Conservation (phyloP, 179 eudicot species). For the Amaranthus tricolor region DNA sequence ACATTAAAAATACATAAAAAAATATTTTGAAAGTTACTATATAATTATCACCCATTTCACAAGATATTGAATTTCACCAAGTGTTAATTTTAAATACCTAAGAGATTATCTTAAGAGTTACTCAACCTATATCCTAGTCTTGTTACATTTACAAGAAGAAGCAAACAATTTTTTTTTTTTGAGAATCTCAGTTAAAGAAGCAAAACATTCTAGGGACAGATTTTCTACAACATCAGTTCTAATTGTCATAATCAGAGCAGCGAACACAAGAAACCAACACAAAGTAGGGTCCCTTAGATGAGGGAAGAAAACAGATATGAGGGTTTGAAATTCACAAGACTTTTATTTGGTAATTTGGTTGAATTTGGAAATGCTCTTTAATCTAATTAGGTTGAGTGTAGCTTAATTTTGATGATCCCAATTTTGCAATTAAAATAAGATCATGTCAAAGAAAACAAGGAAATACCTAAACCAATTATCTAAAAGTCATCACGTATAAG, state of each 20-base stretch:
- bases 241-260: conserved; percentile 32
- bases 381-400: conserved; percentile 32
- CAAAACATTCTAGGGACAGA: conserved; percentile 34
- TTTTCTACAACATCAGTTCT: conserved; percentile 32
- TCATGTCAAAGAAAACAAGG: conserved; percentile 9
- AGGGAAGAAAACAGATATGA: not conserved
- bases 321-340: conserved; percentile 44
- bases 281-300: conserved; percentile 29
- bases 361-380: conserved; percentile 16
- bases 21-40: not conserved
- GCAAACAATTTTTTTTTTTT: not conserved
- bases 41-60: conserved; percentile 5
- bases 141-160: not conserved
- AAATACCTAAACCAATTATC: conserved; percentile 31
- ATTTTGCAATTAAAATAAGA: conserved; percentile 13
- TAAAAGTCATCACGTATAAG: conserved; percentile 30
- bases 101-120: conserved; percentile 4
- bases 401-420: conserved; percentile 5
- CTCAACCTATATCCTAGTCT: not conserved
- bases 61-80: conserved; percentile 1
- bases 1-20: not conserved
- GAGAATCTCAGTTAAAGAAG: conserved; percentile 32
- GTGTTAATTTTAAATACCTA: not conserved
- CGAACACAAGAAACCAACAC: conserved; percentile 38
- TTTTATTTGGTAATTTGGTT: conserved; percentile 32